phyloP scores from a whole-genome alignment of 495 filamentous ascomycete genomes.

The Tuber magnatum region DNA sequence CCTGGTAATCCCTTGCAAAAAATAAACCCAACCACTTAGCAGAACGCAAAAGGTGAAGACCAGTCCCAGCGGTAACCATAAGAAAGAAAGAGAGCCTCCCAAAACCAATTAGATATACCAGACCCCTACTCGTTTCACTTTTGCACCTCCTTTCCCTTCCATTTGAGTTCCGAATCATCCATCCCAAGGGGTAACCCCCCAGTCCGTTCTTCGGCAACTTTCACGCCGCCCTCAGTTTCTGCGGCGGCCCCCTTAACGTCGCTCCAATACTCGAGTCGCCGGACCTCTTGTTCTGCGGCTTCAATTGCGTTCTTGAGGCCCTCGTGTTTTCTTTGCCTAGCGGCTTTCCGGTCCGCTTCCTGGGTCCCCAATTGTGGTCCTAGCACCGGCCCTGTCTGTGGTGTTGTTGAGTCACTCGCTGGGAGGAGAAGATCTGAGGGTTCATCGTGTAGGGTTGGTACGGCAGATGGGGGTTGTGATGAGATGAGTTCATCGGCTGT shows the following conservation, averaged over 20 bases:
- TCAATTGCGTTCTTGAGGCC: slow-evolving; percentile 54
- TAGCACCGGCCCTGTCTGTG: not conserved
- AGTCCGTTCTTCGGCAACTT: slow-evolving; percentile 43
- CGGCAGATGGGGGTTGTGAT: slow-evolving; percentile 18
- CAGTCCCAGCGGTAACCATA: not conserved
- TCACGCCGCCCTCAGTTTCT: slow-evolving; percentile 48
- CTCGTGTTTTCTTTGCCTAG: slow-evolving; percentile 44
- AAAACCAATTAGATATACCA: not conserved
- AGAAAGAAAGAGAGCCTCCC: not conserved
- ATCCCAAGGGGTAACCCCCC: slow-evolving; percentile 5
- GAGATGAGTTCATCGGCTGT: slow-evolving; percentile 13
- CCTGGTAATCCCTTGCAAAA: not conserved
- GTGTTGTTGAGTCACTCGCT: not conserved
- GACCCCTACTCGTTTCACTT: not conserved
- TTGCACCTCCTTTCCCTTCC: slow-evolving; percentile 3
- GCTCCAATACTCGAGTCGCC: slow-evolving; percentile 65
- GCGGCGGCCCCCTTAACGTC: slow-evolving; percentile 58
- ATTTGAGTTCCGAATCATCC: not conserved
- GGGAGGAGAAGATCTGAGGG: not conserved
- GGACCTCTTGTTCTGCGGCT: slow-evolving; percentile 61
- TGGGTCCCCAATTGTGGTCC: not conserved
- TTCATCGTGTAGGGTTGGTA: slow-evolving; percentile 3
- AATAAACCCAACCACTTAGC: not conserved
- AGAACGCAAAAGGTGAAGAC: not conserved
- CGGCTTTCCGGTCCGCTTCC: slow-evolving; percentile 29